Conservation (phyloP, 2,329 filamentous ascomycete species). For the Fusarium sp. region DNA sequence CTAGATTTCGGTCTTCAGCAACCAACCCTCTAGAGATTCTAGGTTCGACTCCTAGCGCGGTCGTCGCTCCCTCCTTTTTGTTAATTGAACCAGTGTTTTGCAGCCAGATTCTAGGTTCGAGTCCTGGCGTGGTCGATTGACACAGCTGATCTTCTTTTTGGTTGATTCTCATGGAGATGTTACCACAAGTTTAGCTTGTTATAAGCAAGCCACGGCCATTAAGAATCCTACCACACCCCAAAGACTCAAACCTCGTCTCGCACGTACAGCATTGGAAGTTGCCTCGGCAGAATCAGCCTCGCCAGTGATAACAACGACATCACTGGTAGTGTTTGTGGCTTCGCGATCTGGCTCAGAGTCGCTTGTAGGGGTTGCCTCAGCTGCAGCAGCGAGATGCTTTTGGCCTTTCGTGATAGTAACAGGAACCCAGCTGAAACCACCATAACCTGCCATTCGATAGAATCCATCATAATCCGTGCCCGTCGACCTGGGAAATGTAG, state of each 20-base stretch:
- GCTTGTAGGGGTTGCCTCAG: not conserved
- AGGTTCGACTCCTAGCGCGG: not conserved
- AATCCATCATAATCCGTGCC: not conserved
- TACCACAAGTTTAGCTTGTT: not conserved
- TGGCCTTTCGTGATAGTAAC: not conserved
- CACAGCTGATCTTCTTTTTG: not conserved
- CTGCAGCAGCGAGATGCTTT: not conserved
- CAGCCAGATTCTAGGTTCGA: not conserved
- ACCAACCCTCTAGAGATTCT: no score
- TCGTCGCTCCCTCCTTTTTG: no score
- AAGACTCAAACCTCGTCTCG: not conserved
- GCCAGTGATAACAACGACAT: not conserved
- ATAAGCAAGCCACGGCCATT: not conserved
- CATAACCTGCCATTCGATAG: not conserved
- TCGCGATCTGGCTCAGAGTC: not conserved
- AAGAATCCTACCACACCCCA: not conserved
- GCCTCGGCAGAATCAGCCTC: not conserved
- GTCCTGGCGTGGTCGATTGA: not conserved
- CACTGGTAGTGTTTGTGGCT: not conserved
- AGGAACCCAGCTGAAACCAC: not conserved
- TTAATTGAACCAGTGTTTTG: no score
- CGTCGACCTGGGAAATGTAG: not conserved
- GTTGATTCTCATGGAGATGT: accelerated
- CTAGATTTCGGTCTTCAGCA: not conserved
- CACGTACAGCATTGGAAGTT: not conserved